Percentiles rank a stretch among this genome's conserved stretches.
Evolutionary conservation across 257 asterid genomes (phyloP).

Genomic region (Fraxinus anomala): DNA sequence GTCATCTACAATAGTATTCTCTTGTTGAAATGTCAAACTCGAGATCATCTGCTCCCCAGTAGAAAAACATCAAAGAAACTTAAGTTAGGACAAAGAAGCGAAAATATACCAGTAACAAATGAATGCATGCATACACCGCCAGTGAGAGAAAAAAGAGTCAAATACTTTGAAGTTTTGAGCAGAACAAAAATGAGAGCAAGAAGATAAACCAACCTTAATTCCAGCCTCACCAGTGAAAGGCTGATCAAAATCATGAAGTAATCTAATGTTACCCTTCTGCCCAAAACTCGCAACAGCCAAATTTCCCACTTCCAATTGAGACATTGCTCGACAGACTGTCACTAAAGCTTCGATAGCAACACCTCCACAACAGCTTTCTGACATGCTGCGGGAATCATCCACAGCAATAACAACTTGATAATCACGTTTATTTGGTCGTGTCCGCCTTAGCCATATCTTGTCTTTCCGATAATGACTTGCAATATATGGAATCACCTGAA

Average conservation of each 20-base stretch:
- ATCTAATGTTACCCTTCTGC: slow-evolving; percentile 77
- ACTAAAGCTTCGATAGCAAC: slow-evolving; percentile 90
- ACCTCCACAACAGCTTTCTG: slow-evolving; percentile 72
- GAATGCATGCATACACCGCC: neutral
- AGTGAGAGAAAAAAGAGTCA: neutral
- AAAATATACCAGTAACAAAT: too few relatives aligned
- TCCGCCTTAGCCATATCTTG: slow-evolving; percentile 92
- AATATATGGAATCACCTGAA: slow-evolving; percentile 81
- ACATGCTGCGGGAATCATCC: slow-evolving; percentile 95
- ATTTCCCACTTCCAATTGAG: slow-evolving; percentile 88
- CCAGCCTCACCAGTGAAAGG: slow-evolving; percentile 91
- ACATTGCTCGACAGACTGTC: slow-evolving; percentile 96
- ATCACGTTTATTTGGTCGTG: slow-evolving; percentile 86
- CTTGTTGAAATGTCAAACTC: slow-evolving; percentile 86
- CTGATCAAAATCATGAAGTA: slow-evolving; percentile 83
- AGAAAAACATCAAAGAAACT: neutral
- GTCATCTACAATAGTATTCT: slow-evolving; percentile 70
- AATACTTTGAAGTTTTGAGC: neutral
- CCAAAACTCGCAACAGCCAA: slow-evolving; percentile 93
- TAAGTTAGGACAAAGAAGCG: neutral
- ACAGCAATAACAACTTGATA: slow-evolving; percentile 94
- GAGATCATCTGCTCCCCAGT: slow-evolving; percentile 70
- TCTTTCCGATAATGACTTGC: slow-evolving; percentile 94
- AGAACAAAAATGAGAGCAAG: neutral
- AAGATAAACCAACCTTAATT: slow-evolving; percentile 54